These are phyloP conservation scores for Aspergillus egyptiacus DNA, from an alignment of 495 filamentous ascomycete species.

Conservation along the genomic window DNA sequence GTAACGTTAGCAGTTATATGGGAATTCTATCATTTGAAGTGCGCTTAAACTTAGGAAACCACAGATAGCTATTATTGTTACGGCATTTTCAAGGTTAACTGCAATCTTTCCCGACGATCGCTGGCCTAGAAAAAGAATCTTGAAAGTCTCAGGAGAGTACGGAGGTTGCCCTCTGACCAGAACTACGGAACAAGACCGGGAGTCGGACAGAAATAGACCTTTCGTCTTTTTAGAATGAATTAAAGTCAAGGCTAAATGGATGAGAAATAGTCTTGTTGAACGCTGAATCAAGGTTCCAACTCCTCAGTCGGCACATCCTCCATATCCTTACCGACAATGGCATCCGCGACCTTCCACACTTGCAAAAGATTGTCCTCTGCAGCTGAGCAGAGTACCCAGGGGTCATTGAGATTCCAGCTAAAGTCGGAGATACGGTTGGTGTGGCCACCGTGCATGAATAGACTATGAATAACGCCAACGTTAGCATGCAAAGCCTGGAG, in stretches of 20 bases:
- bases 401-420: slow-evolving; percentile 93
- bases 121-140: too few relatives aligned
- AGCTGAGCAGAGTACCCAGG: slow-evolving; percentile 89
- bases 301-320: slow-evolving; percentile 75
- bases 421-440: slow-evolving; percentile 96
- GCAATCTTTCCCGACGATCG: too few relatives aligned
- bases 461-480: slow-evolving; percentile 31
- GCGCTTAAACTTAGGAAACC: too few relatives aligned
- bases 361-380: slow-evolving; percentile 97
- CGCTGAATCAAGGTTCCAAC: slow-evolving; percentile 50
- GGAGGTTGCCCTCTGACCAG: too few relatives aligned
- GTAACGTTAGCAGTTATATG: too few relatives aligned
- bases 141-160: too few relatives aligned
- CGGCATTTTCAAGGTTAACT: too few relatives aligned
- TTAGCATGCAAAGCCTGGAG: slow-evolving; percentile 11
- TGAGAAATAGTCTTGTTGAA: neutral
- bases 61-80: too few relatives aligned
- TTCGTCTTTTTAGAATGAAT: neutral
- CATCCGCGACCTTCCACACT: slow-evolving; percentile 90
- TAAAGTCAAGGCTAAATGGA: neutral
- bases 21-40: too few relatives aligned
- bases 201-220: neutral
- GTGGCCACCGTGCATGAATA: slow-evolving; percentile 99
- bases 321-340: slow-evolving; percentile 77
- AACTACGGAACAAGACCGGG: too few relatives aligned